Evolutionary conservation across 176 grass and related monocot species (phyloP), one percentile per base, ranked within the genome.

Genomic region (Luzula sylvatica): DNA sequence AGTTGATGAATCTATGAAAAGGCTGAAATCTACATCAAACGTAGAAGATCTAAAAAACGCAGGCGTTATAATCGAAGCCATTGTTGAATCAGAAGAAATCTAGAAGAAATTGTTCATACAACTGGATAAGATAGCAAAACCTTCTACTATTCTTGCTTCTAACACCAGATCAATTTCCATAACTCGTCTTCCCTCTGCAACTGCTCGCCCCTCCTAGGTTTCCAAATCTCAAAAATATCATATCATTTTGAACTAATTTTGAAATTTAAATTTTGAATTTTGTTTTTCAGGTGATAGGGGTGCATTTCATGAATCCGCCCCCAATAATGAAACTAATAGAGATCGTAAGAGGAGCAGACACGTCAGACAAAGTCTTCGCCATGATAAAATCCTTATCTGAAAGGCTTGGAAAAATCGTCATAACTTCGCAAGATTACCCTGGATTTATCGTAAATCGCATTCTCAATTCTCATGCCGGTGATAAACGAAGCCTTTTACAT

Each of bases 291-390:
- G 92, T 87, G 51, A 82, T 98, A 23, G 92, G 85, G 18, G 77
- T 98, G 85, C 92, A 90, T 55, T 98, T 98, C 92, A 90, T 55
- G 88, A 89, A 20, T 79, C 92, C 86, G 50, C 92, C 92, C 41
- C 85, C 85, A 8, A 72, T 98, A 61, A 98, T 98, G 92, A 90
- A 86, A 65, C 14, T 90, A 79, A 68, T 98, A 57, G 92, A 90
- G 79, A 98, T 98, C 29, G 76, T 98, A 50, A 77, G 71, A 69
- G 85, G 85, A 49, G 85, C 92, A 42, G 85, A 87, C 70, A 90
- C 85, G 14, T 90, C 85, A 61, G 81, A 86, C 24, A 65, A 72
- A 46, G 74, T 89, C 61, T 89, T 96, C 53, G 26, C 44, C 42
- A 62, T 3, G 5, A 74, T 86, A 39, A 96, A 86, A 89, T 67